phyloP scores from a whole-genome alignment of 2,329 filamentous ascomycete species.

The Cryoendolithus antarcticus region DNA sequence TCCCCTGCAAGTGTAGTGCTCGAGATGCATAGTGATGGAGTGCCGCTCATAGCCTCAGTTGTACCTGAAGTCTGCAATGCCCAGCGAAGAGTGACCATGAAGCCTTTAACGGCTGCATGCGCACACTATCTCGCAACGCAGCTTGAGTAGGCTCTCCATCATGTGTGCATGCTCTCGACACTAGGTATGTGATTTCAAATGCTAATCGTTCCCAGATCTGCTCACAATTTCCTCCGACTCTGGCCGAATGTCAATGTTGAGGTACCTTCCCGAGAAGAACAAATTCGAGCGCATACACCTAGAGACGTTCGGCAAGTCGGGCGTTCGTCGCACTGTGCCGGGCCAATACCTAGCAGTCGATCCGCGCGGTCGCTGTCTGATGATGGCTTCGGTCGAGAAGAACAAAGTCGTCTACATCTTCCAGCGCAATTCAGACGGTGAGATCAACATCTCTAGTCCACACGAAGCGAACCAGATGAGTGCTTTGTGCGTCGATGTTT shows the following conservation, averaged over 20 bases:
- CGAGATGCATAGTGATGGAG: slow-evolving; percentile 34
- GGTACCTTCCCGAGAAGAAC: slow-evolving; percentile 79
- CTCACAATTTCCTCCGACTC: slow-evolving; percentile 93
- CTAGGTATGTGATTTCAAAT: too few relatives aligned
- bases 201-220: slow-evolving; percentile 53
- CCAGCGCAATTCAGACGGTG: slow-evolving; percentile 86
- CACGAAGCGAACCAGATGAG: slow-evolving; percentile 91
- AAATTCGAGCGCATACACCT: slow-evolving; percentile 80
- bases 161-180: too few relatives aligned
- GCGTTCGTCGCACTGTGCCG: slow-evolving; percentile 80
- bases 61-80: too few relatives aligned
- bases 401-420: slow-evolving; percentile 99
- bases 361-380: slow-evolving; percentile 85
- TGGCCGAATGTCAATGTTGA: slow-evolving; percentile 83
- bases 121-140: not conserved
- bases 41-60: too few relatives aligned
- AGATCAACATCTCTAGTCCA: slow-evolving; percentile 92
- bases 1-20: slow-evolving; percentile 8
- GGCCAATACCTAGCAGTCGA: slow-evolving; percentile 94
- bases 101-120: too few relatives aligned
- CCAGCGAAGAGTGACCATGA: too few relatives aligned
- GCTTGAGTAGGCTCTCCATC: too few relatives aligned
- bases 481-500: slow-evolving; percentile 76
- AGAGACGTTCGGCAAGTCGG: slow-evolving; percentile 97
- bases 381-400: slow-evolving; percentile 92